A percentile compares a stretch with the other conserved stretches of the same genome.
These are phyloP conservation scores for Chlorella sp. DNA, from an alignment of 139 green algal genomes.

Conservation along the genomic window DNA sequence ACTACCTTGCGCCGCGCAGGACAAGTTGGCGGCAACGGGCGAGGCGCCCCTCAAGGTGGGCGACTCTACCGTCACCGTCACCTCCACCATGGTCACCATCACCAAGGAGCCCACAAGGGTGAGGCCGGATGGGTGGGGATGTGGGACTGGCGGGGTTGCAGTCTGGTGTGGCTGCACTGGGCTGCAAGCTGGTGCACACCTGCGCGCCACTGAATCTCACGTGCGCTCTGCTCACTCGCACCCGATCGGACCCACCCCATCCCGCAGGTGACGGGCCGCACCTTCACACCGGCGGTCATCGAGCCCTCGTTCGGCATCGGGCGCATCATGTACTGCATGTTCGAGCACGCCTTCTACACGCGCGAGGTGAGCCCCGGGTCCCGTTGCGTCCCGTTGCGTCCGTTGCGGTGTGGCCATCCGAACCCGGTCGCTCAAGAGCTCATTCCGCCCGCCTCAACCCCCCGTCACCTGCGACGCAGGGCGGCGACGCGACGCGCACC, in stretches of 20 bases:
- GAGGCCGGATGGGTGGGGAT: not conserved
- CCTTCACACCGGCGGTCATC: constrained; percentile 90
- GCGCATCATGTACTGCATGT: constrained; percentile 98
- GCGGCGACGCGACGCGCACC: constrained; percentile 2
- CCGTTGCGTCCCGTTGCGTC: too few species aligned
- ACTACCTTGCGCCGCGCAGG: constrained; percentile 13
- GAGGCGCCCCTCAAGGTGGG: constrained; percentile 12
- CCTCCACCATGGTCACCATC: constrained; percentile 61
- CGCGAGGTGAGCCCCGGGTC: constrained; percentile 42
- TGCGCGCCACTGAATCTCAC: too few species aligned
- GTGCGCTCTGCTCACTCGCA: not conserved
- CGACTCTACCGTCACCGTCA: constrained; percentile 26
- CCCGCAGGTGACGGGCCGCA: constrained; percentile 48
- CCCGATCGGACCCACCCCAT: too few species aligned
- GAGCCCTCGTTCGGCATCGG: constrained; percentile 99
- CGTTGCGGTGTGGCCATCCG: too few species aligned
- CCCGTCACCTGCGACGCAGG: too few species aligned
- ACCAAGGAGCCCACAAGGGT: constrained; percentile 59
- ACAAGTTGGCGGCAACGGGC: constrained; percentile 50
- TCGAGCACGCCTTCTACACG: constrained; percentile 94
- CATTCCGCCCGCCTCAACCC: too few species aligned
- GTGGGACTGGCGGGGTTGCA: not conserved
- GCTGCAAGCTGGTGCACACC: too few species aligned
- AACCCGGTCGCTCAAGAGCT: too few species aligned
- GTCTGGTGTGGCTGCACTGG: not conserved